Evolutionary conservation across 1,139 yeast species (phyloP).

Genomic region (Sugiyamaella pinicola): DNA sequence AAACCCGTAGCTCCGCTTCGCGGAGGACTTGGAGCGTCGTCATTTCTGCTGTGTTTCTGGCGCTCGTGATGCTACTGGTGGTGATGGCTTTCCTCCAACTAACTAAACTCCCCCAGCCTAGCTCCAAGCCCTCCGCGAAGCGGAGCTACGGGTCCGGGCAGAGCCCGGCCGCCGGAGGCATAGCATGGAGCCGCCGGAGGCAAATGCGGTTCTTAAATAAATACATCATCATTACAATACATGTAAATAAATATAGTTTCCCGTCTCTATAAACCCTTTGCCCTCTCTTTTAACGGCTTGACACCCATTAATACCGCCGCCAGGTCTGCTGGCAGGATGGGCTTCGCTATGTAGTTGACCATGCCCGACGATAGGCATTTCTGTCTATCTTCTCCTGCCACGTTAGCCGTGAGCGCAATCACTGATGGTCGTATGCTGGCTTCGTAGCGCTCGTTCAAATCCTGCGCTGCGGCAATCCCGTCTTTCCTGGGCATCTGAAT

Average conservation of each 20-base stretch:
- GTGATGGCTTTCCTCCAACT: background rate
- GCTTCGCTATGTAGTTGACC: slow-evolving; percentile 60
- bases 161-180: too few species aligned
- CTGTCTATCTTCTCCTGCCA: slow-evolving; percentile 57
- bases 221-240: too few species aligned
- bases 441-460: slow-evolving; percentile 40
- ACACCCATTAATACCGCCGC: slow-evolving; percentile 40
- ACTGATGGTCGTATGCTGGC: slow-evolving; percentile 45
- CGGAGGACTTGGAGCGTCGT: too few species aligned
- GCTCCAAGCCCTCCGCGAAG: too few species aligned
- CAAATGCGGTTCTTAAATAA: too few species aligned
- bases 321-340: slow-evolving; percentile 54
- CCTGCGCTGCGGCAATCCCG: slow-evolving; percentile 52
- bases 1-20: too few species aligned
- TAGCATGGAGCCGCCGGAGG: too few species aligned
- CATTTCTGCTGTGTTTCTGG: too few species aligned
- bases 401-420: slow-evolving; percentile 60
- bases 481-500: slow-evolving; percentile 60
- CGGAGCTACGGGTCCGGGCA: too few species aligned
- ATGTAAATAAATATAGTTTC: background rate
- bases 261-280: slow-evolving; percentile 5
- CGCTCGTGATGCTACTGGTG: too few species aligned
- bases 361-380: slow-evolving; percentile 54
- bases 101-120: background rate
- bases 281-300: slow-evolving; percentile 30